These are phyloP conservation scores for Debaryomyces coudertii DNA, from an alignment of 1,139 yeast genomes.

Conservation along the genomic window DNA sequence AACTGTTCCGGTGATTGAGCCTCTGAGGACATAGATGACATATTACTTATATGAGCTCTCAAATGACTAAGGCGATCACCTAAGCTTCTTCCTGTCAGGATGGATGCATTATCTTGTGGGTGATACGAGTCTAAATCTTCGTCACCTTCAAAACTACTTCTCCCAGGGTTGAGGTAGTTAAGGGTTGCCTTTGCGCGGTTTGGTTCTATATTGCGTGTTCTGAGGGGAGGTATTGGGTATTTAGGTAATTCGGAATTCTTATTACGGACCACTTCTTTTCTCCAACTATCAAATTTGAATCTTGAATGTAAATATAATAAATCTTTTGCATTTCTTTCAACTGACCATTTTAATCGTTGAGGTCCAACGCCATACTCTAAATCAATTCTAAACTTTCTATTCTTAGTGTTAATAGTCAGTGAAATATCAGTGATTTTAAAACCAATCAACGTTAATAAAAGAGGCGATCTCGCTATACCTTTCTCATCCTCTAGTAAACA, in stretches of 20 bases:
- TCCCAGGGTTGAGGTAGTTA: background rate
- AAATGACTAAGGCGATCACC: constrained; percentile 32
- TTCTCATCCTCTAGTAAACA: constrained; percentile 77
- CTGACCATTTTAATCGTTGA: constrained; percentile 77
- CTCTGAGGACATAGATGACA: constrained; percentile 30
- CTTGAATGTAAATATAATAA: constrained; percentile 68
- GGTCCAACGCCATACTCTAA: constrained; percentile 90
- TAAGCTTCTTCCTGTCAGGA: constrained; percentile 24
- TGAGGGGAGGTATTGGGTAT: constrained; percentile 33
- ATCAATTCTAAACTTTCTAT: constrained; percentile 63
- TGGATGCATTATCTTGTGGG: constrained; percentile 19
- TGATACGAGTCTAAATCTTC: background rate
- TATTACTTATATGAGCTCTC: constrained; percentile 35
- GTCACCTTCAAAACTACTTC: background rate
- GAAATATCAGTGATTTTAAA: constrained; percentile 62
- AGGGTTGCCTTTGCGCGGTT: background rate
- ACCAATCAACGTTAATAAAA: constrained; percentile 72
- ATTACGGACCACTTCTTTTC: constrained; percentile 35
- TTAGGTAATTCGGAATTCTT: constrained; percentile 32
- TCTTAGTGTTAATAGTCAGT: constrained; percentile 42
- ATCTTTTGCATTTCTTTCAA: constrained; percentile 73
- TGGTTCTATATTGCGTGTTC: constrained; percentile 9
- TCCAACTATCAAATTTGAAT: constrained; percentile 55
- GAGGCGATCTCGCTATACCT: constrained; percentile 79
- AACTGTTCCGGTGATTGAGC: constrained; percentile 37